phyloP scores from a whole-genome alignment of 257 asterid genomes.

The Hygrophila difformis region DNA sequence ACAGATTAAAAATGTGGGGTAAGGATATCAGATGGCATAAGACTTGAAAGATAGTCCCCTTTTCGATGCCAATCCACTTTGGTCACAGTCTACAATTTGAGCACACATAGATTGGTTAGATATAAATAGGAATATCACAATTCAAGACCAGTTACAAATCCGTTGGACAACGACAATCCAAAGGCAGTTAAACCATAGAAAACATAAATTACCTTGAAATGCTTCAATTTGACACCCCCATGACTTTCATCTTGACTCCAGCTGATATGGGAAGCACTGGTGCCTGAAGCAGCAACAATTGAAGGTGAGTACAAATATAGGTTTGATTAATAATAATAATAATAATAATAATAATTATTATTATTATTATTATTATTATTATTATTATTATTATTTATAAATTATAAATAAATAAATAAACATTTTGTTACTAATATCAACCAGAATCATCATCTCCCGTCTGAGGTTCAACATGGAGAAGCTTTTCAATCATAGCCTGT shows the following conservation, averaged over 20 bases:
- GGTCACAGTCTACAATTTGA: conserved; percentile 63
- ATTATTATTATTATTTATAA: too few relatives aligned
- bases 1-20: conserved; percentile 11
- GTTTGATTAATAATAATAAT: too few relatives aligned
- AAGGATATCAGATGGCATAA: conserved; percentile 98
- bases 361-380: too few relatives aligned
- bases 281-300: conserved; percentile 35
- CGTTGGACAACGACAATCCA: conserved; percentile 1
- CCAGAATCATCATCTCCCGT: conserved; percentile 49
- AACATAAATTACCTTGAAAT: conserved; percentile 60
- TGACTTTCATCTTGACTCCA: conserved; percentile 63
- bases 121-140: conserved; percentile 2
- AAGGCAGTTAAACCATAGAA: background rate
- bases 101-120: conserved; percentile 14
- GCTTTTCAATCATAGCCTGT: conserved; percentile 46
- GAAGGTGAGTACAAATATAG: conserved; percentile 8
- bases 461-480: conserved; percentile 48
- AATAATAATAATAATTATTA: too few relatives aligned
- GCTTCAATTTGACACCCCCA: conserved; percentile 81
- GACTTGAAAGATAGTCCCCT: conserved; percentile 88
- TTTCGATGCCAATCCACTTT: conserved; percentile 96
- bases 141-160: conserved; percentile 1
- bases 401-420: background rate
- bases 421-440: conserved; percentile 21
- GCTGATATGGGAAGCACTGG: conserved; percentile 35